Evolutionary conservation across 2,329 filamentous ascomycete genomes (phyloP).

Genomic region (Microsporum ferrugineum): DNA sequence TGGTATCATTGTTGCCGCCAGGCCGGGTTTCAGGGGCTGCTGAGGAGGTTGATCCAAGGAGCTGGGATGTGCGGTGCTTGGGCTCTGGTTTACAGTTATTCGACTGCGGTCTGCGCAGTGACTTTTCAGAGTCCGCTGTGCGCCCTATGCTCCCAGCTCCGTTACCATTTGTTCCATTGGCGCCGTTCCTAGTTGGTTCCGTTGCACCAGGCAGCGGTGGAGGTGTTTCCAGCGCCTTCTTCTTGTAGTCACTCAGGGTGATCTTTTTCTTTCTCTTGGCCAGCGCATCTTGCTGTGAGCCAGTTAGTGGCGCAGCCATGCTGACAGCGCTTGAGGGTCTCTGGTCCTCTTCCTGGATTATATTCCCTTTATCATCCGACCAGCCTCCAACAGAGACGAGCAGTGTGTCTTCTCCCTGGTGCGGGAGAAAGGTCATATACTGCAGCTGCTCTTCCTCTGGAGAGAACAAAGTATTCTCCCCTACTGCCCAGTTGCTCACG

Average conservation of each 20-base stretch:
- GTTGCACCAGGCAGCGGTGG: neutral
- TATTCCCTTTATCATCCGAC: conserved; percentile 39
- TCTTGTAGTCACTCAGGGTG: conserved; percentile 50
- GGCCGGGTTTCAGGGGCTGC: neutral
- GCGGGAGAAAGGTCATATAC: conserved; percentile 51
- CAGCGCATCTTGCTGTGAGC: conserved; percentile 23
- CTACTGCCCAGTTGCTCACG: conserved; percentile 38
- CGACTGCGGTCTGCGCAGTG: conserved; percentile 1
- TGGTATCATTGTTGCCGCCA: neutral
- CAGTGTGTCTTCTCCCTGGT: conserved; percentile 44
- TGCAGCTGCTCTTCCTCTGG: conserved; percentile 47
- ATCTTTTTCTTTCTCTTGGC: conserved; percentile 49
- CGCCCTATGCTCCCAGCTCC: neutral
- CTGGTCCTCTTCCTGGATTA: conserved; percentile 31
- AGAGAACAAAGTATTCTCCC: conserved; percentile 42
- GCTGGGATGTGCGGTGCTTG: conserved; percentile 17
- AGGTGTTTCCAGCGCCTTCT: conserved; percentile 35
- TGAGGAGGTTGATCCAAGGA: conserved; percentile 3
- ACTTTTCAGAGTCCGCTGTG: neutral
- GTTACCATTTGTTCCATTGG: neutral
- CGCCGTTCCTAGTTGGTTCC: neutral
- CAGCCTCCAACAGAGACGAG: conserved; percentile 44
- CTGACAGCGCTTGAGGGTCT: conserved; percentile 25
- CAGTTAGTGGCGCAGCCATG: conserved; percentile 30
- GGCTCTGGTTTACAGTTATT: conserved; percentile 4